A percentile compares a stretch with the other conserved stretches of the same genome.
Conservation (phyloP, 2,329 filamentous ascomycete genomes). For the Tetracladium maxilliforme region DNA sequence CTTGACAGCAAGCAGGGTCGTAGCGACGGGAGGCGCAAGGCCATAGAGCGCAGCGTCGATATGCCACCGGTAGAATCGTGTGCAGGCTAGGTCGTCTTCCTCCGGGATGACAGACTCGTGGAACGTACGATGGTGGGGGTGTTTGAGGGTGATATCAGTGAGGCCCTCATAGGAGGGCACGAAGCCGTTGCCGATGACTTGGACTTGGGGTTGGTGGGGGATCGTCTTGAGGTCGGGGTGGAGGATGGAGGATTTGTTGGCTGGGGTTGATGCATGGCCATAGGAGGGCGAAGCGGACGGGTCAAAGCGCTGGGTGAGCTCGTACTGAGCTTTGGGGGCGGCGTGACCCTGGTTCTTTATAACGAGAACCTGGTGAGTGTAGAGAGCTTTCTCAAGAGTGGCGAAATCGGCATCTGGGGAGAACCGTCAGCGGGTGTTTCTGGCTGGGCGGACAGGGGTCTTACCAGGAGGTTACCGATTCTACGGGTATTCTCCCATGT, state of each 20-base stretch:
- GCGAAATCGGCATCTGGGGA: conserved; percentile 51
- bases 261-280: conserved; percentile 63
- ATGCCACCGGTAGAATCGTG: conserved; percentile 63
- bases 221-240: conserved; percentile 72
- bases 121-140: conserved; percentile 68
- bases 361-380: conserved; percentile 53
- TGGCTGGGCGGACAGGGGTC: conserved; percentile 4
- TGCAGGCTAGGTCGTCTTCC: conserved; percentile 39
- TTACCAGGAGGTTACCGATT: conserved; percentile 48
- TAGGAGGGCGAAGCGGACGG: conserved; percentile 48
- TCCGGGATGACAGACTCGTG: conserved; percentile 51
- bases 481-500: conserved; percentile 35
- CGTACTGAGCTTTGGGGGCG: conserved; percentile 57
- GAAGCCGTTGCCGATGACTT: conserved; percentile 66
- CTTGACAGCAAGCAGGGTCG: conserved; percentile 57
- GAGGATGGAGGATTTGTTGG: conserved; percentile 50
- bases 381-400: conserved; percentile 48
- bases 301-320: conserved; percentile 61
- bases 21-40: conserved; percentile 59
- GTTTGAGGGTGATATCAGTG: conserved; percentile 49
- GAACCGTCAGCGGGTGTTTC: conserved; percentile 12
- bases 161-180: conserved; percentile 58
- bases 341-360: conserved; percentile 52
- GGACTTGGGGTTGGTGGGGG: conserved; percentile 65
- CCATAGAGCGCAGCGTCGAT: conserved; percentile 68